phyloP scores from a whole-genome alignment of 176 grass and related monocot species.

The Oryza glumipatula region DNA sequence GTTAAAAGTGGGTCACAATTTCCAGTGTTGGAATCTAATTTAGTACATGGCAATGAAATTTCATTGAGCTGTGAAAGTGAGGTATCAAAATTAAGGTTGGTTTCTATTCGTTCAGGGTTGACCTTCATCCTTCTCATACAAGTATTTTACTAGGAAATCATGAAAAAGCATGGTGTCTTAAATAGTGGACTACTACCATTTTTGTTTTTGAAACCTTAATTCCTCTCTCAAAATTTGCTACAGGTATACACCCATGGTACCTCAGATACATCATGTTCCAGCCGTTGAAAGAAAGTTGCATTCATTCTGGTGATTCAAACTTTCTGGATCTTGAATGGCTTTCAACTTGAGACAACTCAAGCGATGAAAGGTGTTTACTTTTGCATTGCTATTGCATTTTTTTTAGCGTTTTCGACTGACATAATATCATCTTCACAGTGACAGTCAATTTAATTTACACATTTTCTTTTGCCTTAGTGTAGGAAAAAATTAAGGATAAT shows the following conservation, averaged over 20 bases:
- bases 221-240: slow-evolving; percentile 30
- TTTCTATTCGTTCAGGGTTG: slow-evolving; percentile 31
- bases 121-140: neutral
- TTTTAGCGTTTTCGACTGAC: slow-evolving; percentile 1
- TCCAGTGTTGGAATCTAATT: slow-evolving; percentile 38
- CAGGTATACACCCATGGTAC: slow-evolving; percentile 41
- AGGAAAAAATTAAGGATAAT: slow-evolving; percentile 12
- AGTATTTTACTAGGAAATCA: slow-evolving; percentile 13
- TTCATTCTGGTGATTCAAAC: slow-evolving; percentile 54
- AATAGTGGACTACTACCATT: slow-evolving; percentile 3
- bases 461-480: neutral
- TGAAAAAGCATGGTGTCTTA: neutral
- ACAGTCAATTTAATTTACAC: neutral
- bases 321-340: slow-evolving; percentile 59
- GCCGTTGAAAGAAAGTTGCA: neutral
- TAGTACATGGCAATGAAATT: slow-evolving; percentile 42
- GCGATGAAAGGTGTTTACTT: slow-evolving; percentile 52
- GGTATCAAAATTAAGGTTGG: slow-evolving; percentile 47
- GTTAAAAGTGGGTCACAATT: slow-evolving; percentile 33
- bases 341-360: slow-evolving; percentile 51
- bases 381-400: neutral
- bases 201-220: slow-evolving; percentile 5
- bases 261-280: slow-evolving; percentile 26
- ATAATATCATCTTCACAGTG: neutral
- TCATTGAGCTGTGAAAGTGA: slow-evolving; percentile 39